Conservation (phyloP, 2,329 filamentous ascomycete genomes). For the Paracoccidioides brasiliensis region DNA sequence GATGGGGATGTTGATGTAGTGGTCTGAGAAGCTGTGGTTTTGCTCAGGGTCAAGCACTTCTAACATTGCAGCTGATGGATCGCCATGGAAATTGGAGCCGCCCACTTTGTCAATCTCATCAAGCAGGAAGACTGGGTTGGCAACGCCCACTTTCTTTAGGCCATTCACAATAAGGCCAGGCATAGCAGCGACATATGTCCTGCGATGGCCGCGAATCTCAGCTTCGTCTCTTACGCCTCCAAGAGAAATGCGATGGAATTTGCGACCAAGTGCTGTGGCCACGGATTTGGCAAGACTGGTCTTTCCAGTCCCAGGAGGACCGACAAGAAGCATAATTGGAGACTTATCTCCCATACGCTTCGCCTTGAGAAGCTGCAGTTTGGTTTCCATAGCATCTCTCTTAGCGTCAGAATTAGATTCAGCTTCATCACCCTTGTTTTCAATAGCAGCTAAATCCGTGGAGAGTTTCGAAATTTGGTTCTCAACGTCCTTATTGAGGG, state of each 20-base stretch:
- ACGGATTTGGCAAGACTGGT: slow-evolving; percentile 90
- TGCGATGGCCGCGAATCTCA: slow-evolving; percentile 85
- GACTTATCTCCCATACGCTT: slow-evolving; percentile 89
- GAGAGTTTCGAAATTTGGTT: slow-evolving; percentile 52
- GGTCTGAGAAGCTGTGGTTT: slow-evolving; percentile 87
- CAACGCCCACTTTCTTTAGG: slow-evolving; percentile 85
- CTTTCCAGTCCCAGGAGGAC: slow-evolving; percentile 90
- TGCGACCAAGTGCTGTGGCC: slow-evolving; percentile 78
- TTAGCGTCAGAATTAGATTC: slow-evolving; percentile 34
- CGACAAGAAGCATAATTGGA: slow-evolving; percentile 83
- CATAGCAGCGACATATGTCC: slow-evolving; percentile 98
- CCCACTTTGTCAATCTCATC: slow-evolving; percentile 98
- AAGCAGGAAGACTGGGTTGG: slow-evolving; percentile 87
- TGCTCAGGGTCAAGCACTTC: slow-evolving; percentile 96
- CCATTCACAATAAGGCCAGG: slow-evolving; percentile 89
- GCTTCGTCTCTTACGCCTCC: slow-evolving; percentile 93
- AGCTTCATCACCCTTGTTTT: slow-evolving; percentile 48
- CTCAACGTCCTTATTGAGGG: slow-evolving; percentile 71
- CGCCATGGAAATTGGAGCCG: slow-evolving; percentile 79
- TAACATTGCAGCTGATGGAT: slow-evolving; percentile 93
- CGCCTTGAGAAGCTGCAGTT: slow-evolving; percentile 61
- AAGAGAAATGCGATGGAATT: slow-evolving; percentile 93
- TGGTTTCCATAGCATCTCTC: slow-evolving; percentile 40
- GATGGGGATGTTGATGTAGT: slow-evolving; percentile 91
- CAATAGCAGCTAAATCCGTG: slow-evolving; percentile 28